Base-by-base conservation (phyloP, 1,139 yeast genomes). In the Ogataea hybrid region DNA sequence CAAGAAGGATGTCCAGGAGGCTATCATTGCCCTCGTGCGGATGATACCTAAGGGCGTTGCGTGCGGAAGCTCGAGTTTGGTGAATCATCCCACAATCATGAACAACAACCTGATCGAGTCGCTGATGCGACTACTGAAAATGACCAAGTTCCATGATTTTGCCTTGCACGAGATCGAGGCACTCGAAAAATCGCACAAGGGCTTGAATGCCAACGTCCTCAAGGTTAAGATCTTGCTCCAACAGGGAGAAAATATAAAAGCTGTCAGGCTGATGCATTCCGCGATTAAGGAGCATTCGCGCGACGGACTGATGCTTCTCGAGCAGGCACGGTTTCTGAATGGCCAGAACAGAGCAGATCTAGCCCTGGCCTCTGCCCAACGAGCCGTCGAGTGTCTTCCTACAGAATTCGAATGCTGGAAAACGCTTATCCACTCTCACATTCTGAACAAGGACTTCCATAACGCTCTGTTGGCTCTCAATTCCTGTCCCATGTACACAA, bases 401-500 rank as follows among this genome's bases (percentile, higher is more conserved):
- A 81, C 94, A 2, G 95, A 85, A 58, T 90, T 87, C 62, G 74
- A 75, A 48, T 72, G 94, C 5, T 92, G 97, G 98, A 78, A 84
- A 14, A 68, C 74, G 46, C 68, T 92, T 38, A 87, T 88, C 2
- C 73, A 77, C 55, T 81, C 83, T 10, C 86, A 90, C 59, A 83
- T 90, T 31, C 69, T 80, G 41, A 68, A 75, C 49, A 81, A 77
- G 42, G 88, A 88, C 60, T 84, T 77, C 54, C 81, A 79, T 47
- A 80, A 77, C 56, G 97, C 97, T 0, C 70, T 92, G 46, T 65
- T 87, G 39, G 81, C 96, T 0, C 72, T 92, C 52, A 92, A 92
- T 60, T 85, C 96, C 6, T 84, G 96, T 59, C 97, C 97, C 8
- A 86, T 92, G 95, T 84, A 84, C 58, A 75, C 84, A 2, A 75